phyloP scores from a whole-genome alignment of 352 stramenopile species.

The Nothophytophthora sp. region DNA sequence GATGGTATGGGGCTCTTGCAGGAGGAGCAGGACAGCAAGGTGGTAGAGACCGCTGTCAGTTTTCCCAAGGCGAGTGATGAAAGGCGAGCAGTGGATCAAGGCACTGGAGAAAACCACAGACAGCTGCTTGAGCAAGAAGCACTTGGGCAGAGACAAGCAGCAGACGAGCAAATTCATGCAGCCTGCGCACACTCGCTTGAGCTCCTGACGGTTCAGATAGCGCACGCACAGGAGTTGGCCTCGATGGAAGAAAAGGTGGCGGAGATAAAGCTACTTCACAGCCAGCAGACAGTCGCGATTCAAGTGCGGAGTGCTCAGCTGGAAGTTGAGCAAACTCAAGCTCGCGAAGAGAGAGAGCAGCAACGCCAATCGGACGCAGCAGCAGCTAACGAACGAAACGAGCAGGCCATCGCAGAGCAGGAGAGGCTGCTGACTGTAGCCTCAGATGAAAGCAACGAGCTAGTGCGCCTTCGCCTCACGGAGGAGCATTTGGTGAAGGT shows the following conservation, averaged over 20 bases:
- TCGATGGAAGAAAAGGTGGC: constrained; percentile 2
- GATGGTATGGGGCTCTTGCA: constrained; percentile 9
- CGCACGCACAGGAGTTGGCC: constrained; percentile 11
- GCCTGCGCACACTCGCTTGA: constrained; percentile 18
- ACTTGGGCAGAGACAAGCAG: constrained; percentile 2
- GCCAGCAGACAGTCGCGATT: constrained; percentile 1
- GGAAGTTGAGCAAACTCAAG: constrained; percentile 4
- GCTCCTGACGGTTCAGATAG: constrained; percentile 13
- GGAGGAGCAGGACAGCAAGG: constrained; percentile 3
- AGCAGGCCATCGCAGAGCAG: constrained; percentile 3
- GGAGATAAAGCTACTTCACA: not conserved
- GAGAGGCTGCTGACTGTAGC: constrained; percentile 6
- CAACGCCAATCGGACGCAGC: constrained; percentile 1
- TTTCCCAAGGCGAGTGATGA: constrained; percentile 1
- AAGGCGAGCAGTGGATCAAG: not conserved
- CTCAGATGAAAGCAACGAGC: constrained; percentile 17
- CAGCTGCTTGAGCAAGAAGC: constrained; percentile 2
- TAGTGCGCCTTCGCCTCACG: constrained; percentile 14
- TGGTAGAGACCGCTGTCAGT: constrained; percentile 3
- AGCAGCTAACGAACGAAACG: constrained; percentile 1
- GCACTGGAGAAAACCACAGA: not conserved
- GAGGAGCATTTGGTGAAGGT: constrained; percentile 24
- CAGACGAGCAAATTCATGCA: constrained; percentile 17
- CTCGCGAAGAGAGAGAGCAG: not conserved
- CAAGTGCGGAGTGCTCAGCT: not conserved